These are phyloP conservation scores for Aspergillus unguis DNA, from an alignment of 2,329 filamentous ascomycete species.

Conservation along the genomic window DNA sequence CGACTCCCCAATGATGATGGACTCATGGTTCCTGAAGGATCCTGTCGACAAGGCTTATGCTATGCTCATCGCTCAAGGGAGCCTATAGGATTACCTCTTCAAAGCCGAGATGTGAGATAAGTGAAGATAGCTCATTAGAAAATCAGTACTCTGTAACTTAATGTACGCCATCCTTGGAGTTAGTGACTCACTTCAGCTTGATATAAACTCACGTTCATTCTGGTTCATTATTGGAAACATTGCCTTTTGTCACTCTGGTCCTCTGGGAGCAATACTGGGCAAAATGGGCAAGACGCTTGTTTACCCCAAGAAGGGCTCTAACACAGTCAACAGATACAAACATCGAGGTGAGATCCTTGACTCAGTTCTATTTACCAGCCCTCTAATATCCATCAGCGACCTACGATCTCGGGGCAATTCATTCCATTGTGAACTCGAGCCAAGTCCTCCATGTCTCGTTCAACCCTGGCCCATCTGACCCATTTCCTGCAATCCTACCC, in stretches of 20 bases:
- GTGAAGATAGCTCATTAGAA: neutral
- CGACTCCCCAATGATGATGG: neutral
- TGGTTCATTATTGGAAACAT: too few species aligned
- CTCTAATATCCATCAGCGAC: slow-evolving; percentile 47
- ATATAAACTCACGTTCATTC: too few species aligned
- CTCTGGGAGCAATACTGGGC: too few species aligned
- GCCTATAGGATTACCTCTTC: neutral
- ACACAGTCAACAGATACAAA: slow-evolving; percentile 66
- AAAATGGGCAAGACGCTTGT: slow-evolving; percentile 43
- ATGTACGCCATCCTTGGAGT: neutral
- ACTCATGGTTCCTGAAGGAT: neutral
- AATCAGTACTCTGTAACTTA: neutral
- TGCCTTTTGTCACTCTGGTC: too few species aligned
- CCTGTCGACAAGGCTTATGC: neutral
- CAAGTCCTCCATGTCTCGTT: slow-evolving; percentile 79
- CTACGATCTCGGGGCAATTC: slow-evolving; percentile 71
- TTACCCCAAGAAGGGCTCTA: slow-evolving; percentile 62
- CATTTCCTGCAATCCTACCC: slow-evolving; percentile 74
- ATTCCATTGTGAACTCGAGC: slow-evolving; percentile 70
- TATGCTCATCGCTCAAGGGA: neutral
- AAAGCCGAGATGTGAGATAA: slow-evolving; percentile 4
- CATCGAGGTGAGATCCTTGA: slow-evolving; percentile 53
- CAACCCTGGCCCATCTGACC: slow-evolving; percentile 56
- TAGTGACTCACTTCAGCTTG: slow-evolving; percentile 6
- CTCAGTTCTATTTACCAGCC: neutral